Base-by-base conservation (phyloP, 257 asterid species). In the Coffea eugenioides region DNA sequence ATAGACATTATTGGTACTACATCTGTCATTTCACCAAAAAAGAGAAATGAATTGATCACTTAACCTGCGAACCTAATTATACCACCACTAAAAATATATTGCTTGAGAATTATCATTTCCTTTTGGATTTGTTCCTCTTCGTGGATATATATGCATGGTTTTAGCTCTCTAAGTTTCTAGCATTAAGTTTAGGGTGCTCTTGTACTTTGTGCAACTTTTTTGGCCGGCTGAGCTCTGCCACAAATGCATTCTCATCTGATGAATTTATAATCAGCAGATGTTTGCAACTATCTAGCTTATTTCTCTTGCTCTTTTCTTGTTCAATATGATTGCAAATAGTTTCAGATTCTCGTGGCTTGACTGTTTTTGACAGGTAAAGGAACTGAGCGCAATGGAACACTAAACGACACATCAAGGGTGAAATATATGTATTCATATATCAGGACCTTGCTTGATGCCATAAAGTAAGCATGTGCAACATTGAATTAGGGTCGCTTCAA, bases 401-500 rank as follows among this genome's bases (percentile, higher is more conserved):
- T 82, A 12, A 34, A 82, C 3, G 88, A 85, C 65, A 72, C 27
- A 64, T 0, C 74, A 3, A 83, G 88, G 25, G 82, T 83, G 57
- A 71, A 81, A 36, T 81, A 57, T 74, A 11, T 85, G 65, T 77
- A 49, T 16, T 23, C 86, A 20, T 83, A 68, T 64, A 77, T 83
- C 36, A 80, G 82, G 62, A 67, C 81, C 71, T 6, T 39, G 49
- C 77, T 85, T 45, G 83, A 80, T 74, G 86, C 88, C 69, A 16
- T 85, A 54, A 83, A 83, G 86, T 85, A 73, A 39, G 64, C 8
- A 79, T 54, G 43, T 39, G n/a, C 62, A 68, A n/a, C 27, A 0
- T 56, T 34, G 20, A 25, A 1, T 48, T n/a, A 61, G 25, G 10
- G 64, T n/a, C 21, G 4, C 6, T 57, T 57, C 64, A 18, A 57